Conservation (phyloP, 306 rosid species). For the Hylodesmum podocarpum region DNA sequence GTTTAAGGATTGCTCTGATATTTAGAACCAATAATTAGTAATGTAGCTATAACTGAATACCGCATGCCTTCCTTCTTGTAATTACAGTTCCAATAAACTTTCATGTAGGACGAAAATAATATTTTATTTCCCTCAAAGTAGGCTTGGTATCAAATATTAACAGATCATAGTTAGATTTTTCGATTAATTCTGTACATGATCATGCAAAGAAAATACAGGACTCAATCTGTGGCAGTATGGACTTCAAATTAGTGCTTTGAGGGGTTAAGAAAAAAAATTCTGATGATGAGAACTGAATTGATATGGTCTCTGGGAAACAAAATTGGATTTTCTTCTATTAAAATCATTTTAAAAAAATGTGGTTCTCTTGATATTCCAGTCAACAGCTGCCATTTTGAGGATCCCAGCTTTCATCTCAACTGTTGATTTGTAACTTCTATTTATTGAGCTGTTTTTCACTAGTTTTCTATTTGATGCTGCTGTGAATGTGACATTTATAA, state of each 20-base stretch:
- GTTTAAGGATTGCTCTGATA: slow-evolving; percentile 1
- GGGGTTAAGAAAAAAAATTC: slow-evolving; percentile 2
- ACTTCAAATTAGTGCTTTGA: background rate
- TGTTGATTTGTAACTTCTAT: background rate
- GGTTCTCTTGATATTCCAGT: background rate
- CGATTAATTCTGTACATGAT: background rate
- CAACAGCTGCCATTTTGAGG: slow-evolving; percentile 19
- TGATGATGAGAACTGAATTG: background rate
- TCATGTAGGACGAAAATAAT: background rate
- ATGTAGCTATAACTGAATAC: background rate
- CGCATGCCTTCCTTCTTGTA: background rate
- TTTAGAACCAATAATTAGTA: background rate
- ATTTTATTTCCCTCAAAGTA: background rate
- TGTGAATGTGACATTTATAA: background rate
- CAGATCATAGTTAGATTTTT: slow-evolving; percentile 6
- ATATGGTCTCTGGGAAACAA: background rate
- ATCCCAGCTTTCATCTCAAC: background rate
- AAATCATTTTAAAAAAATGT: background rate
- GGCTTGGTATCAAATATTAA: background rate
- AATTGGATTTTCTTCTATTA: background rate
- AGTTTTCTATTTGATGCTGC: background rate
- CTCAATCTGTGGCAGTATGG: background rate
- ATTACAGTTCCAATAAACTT: slow-evolving; percentile 7
- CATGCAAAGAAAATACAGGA: background rate
- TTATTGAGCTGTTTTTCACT: slow-evolving; percentile 7